Base-by-base conservation (phyloP, 345 rosid species). In the Camelina neglecta region DNA sequence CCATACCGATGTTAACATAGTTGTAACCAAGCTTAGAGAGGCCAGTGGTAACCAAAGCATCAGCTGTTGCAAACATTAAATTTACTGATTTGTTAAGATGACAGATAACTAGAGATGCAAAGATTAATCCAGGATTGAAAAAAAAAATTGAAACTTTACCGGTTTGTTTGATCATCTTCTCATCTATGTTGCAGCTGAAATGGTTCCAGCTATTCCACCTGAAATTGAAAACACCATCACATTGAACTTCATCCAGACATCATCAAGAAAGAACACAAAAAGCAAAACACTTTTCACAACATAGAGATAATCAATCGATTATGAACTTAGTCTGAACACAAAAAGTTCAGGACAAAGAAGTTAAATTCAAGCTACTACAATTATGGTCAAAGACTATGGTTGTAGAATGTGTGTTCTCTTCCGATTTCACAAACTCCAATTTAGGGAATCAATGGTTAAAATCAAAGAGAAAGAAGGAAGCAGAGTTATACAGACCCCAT, bases 141-240 rank as follows among this genome's bases (percentile, higher is more conserved):
- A 31, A 7, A 44, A 31, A 29, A 29, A 4, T 29, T 29, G 31
- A 29, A 35, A 26, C 42, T 75, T 72, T 8, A 90, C 99, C 96
- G 23, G 97, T 88, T 80, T 86, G 85, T 81, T 55, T 89, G 81
- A 95, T 92, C 29, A 84, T 77, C 10, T 54, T 83, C 74, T 90
- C 99, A 35, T 84, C 74, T 65, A 95, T 88, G 16, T 74, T 60
- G 79, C 97, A 95, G 49, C 49, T 11, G 61, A 90, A 92, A 81
- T 95, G 98, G 62, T 95, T 95, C 98, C 99, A 95, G 76, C 98
- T 92, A 59, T 89, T 95, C 99, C 98, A 95, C 72, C 98, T 95
- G 69, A 83, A 26, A 26, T 26, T 26, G 29, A 4, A 29, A 83
- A 75, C 15, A 45, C n/a, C 49, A 56, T 65, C 33, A 59, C 35